phyloP scores from a whole-genome alignment of 192 early-diverging fungal species.

The Rhizoclosmatium globosum region DNA sequence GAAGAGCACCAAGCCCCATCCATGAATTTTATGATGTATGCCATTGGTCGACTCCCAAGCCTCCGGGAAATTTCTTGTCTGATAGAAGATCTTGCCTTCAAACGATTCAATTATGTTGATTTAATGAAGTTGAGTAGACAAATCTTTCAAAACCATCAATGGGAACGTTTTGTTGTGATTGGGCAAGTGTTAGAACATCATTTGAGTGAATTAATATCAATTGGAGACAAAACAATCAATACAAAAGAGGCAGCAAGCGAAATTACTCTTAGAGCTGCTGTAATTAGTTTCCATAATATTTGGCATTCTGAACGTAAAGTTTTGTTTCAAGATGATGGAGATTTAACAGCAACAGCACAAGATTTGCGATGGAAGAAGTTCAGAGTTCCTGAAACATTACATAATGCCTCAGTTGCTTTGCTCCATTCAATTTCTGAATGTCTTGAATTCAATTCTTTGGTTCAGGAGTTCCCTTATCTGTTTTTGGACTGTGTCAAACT shows the following conservation, averaged over 20 bases:
- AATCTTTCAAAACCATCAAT: constrained; percentile 43
- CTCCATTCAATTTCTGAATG: constrained; percentile 46
- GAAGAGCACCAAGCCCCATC: constrained; percentile 20
- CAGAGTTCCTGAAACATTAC: constrained; percentile 34
- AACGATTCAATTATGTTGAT: constrained; percentile 35
- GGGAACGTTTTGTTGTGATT: constrained; percentile 46
- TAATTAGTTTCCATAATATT: constrained; percentile 49
- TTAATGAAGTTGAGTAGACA: constrained; percentile 40
- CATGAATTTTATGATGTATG: constrained; percentile 17
- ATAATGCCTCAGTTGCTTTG: constrained; percentile 37
- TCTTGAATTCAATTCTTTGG: constrained; percentile 34
- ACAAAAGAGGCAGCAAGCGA: constrained; percentile 23
- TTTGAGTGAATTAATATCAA: constrained; percentile 13
- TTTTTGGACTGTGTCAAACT: constrained; percentile 45
- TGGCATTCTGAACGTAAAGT: constrained; percentile 49
- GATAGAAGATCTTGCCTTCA: constrained; percentile 26
- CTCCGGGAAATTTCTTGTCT: constrained; percentile 32
- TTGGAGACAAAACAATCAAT: neutral
- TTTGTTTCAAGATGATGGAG: constrained; percentile 21
- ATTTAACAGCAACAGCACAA: constrained; percentile 1
- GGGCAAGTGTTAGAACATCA: constrained; percentile 42
- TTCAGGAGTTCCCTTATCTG: constrained; percentile 28
- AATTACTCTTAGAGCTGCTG: constrained; percentile 38
- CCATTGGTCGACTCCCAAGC: constrained; percentile 38
- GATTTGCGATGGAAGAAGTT: constrained; percentile 35